Conservation (phyloP, 768 basidiomycete species). For the Podaxis mareebaensis region DNA sequence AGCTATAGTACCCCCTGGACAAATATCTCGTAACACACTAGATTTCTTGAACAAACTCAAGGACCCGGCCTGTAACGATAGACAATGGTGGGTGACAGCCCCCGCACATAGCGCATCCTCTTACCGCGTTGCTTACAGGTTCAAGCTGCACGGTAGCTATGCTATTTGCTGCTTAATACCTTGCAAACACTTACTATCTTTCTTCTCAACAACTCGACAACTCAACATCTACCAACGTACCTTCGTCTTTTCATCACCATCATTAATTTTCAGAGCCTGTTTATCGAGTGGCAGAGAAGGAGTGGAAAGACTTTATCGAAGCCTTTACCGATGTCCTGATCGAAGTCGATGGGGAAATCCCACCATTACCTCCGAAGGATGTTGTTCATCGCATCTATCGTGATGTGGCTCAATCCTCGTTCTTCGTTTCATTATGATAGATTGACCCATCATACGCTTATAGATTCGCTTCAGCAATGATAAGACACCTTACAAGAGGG, state of each 20-base stretch:
- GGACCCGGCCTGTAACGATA: slow-evolving; percentile 79
- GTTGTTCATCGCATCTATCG: slow-evolving; percentile 92
- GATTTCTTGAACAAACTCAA: slow-evolving; percentile 71
- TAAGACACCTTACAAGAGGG: slow-evolving; percentile 93
- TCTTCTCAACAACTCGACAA: not conserved
- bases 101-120: not conserved
- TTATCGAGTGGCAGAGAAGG: slow-evolving; percentile 80
- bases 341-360: slow-evolving; percentile 81
- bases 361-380: slow-evolving; percentile 88
- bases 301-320: slow-evolving; percentile 87
- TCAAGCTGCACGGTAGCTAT: slow-evolving; percentile 70
- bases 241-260: not conserved
- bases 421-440: not conserved
- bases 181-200: not conserved
- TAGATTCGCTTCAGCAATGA: slow-evolving; percentile 90
- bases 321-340: slow-evolving; percentile 64
- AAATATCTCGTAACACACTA: slow-evolving; percentile 83
- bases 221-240: not conserved
- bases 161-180: not conserved
- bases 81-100: slow-evolving; percentile 60
- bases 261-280: slow-evolving; percentile 56
- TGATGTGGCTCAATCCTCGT: slow-evolving; percentile 49
- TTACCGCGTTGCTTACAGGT: slow-evolving; percentile 49
- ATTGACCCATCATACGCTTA: not conserved
- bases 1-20: slow-evolving; percentile 72